Base-by-base conservation (phyloP, 2,329 filamentous ascomycete genomes). In the Colletotrichum destructivum region DNA sequence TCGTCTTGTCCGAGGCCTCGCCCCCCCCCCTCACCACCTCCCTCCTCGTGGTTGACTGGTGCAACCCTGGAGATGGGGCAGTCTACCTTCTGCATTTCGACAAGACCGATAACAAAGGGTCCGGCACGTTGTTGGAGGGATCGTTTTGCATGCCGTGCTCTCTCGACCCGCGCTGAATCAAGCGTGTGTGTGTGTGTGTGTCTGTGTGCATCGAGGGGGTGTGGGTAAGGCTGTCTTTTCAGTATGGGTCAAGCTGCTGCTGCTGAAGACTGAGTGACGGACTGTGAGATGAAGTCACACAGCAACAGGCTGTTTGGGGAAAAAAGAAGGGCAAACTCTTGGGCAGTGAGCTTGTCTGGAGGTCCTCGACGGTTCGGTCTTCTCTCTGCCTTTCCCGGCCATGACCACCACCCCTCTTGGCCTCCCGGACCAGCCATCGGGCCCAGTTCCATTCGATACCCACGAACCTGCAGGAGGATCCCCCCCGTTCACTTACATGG, bases 91-190 rank as follows among this genome's bases (percentile, higher is more conserved):
- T 72, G 23, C 54, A 64, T 72, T 63, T 69, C 47, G 69, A 72
- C 69, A 72, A 59, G 69, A 21, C 60, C 65, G 69, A 69, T 61
- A 72, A 59, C 69, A 72, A 72, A 71, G 65, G 69, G 62, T 55
- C 59, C 55, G 18, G 12, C 54, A 42, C 55, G 54, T 40, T 54
- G 55, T 35, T n/a, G 23, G 40, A 59, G 54, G 65, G 52, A 63
- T 47, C 44, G 31, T 44, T 35, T 23, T 57, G 65, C 59, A 35
- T 69, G 42, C 42, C 59, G 23, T 69, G 42, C 31, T 16, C 21
- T 26, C 68, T 38, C 26, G 18, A 38, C 3, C 59, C 65, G n/a
- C 21, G n/a, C 62, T 62, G 46, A n/a, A 21, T 21, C 44, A 26
- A 26, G 26, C 3, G 26, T 26, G 26, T 26, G 23, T 26, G 23